These are phyloP conservation scores for Colletotrichum tanaceti DNA, from an alignment of 2,329 filamentous ascomycete species.

Conservation along the genomic window DNA sequence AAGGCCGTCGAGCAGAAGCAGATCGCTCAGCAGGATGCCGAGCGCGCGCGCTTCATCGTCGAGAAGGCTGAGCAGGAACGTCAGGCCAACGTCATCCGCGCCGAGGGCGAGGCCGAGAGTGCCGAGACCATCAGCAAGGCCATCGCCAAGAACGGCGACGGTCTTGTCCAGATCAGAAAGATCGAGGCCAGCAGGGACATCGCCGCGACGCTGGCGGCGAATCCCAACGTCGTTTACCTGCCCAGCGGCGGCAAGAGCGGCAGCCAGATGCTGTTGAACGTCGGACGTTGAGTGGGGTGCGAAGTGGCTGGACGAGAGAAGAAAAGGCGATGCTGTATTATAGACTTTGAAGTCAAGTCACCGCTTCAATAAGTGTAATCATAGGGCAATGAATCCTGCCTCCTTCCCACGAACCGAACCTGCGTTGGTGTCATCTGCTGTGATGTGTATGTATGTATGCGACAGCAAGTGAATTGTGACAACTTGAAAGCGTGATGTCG, in stretches of 20 bases:
- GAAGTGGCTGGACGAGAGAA: conserved; percentile 20
- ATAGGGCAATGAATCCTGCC: conserved; percentile 38
- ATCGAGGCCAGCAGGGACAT: conserved; percentile 98
- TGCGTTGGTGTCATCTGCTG: not conserved
- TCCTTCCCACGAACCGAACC: conserved; percentile 18
- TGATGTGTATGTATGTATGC: not conserved
- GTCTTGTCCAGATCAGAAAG: conserved; percentile 93
- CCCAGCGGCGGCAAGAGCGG: conserved; percentile 77
- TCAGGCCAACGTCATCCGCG: conserved; percentile 97
- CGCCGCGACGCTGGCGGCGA: conserved; percentile 85
- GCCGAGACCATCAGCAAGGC: conserved; percentile 96
- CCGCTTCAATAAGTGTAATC: conserved; percentile 45
- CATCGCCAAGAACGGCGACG: conserved; percentile 92
- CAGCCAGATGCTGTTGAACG: conserved; percentile 65
- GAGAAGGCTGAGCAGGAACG: conserved; percentile 99
- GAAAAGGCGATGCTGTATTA: conserved; percentile 36
- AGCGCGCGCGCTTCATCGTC: conserved; percentile 96
- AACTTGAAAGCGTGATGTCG: not conserved
- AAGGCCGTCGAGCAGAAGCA: conserved; percentile 99
- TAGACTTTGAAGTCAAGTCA: conserved; percentile 42
- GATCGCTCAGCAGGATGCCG: conserved; percentile 98
- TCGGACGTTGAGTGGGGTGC: conserved; percentile 50
- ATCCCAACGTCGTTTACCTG: conserved; percentile 96
- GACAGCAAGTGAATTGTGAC: not conserved
- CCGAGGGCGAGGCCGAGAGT: conserved; percentile 96